phyloP scores from a whole-genome alignment of 768 basidiomycete species.

The Tylopilus vinaceipallidus region DNA sequence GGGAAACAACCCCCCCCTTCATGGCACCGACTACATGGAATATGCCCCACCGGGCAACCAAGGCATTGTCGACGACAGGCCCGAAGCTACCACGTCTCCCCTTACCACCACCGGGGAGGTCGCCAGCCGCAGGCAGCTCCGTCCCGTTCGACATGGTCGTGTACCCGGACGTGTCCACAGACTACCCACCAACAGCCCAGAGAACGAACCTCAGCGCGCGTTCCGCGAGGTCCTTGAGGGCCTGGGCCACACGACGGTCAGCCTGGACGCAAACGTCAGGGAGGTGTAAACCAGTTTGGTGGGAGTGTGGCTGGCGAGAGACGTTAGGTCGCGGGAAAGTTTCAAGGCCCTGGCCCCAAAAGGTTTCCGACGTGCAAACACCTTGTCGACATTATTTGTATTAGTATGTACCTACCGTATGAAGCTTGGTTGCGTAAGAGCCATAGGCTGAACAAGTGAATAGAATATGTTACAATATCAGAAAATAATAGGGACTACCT shows the following conservation, averaged over 20 bases:
- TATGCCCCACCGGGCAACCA: conserved; percentile 10
- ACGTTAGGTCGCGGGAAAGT: conserved; percentile 4
- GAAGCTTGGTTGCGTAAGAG: not conserved
- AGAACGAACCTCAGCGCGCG: conserved; percentile 33
- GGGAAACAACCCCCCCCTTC: conserved; percentile 16
- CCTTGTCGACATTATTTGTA: too few relatives aligned
- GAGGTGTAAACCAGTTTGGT: conserved; percentile 17
- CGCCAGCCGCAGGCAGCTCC: conserved; percentile 12
- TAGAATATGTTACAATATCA: conserved; percentile 11
- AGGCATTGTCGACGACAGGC: conserved; percentile 22
- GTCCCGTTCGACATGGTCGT: conserved; percentile 30
- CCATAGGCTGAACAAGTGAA: too few relatives aligned
- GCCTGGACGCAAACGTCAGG: conserved; percentile 27
- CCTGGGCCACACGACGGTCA: conserved; percentile 35
- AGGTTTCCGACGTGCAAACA: not conserved
- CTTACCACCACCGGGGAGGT: conserved; percentile 2
- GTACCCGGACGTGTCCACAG: conserved; percentile 31
- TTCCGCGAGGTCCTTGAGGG: conserved; percentile 32
- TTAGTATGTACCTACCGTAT: not conserved
- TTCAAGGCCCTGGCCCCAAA: not conserved
- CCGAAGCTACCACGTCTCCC: conserved; percentile 15
- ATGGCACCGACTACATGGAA: conserved; percentile 15
- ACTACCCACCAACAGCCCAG: conserved; percentile 5
- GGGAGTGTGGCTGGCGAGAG: conserved; percentile 8
- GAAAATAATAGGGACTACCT: not conserved